Base-by-base conservation (phyloP, 2,329 filamentous ascomycete genomes). In the Macrophomina phaseolina region DNA sequence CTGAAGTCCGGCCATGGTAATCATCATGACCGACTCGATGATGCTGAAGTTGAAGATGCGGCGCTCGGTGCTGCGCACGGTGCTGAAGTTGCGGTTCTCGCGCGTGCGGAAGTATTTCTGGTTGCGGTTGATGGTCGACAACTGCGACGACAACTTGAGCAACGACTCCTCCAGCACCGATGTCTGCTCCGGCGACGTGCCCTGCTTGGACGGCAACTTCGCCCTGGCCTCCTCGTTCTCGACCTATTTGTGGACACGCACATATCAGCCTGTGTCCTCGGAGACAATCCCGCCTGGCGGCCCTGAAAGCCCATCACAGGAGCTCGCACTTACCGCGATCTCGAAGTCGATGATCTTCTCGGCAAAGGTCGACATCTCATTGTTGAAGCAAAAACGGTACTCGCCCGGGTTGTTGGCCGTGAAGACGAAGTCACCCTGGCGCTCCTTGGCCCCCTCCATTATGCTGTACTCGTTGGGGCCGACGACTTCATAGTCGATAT, bases 61-160 rank as follows among this genome's bases (percentile, higher is more conserved):
- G 78, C 88, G 89, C 85, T 99, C 95, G 48, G 95, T 99, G 82
- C 94, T 97, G 79, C 92, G 87, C 74, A 99, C 95, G 9, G 95
- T 99, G 83, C 92, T 96, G 82, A 99, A 98, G 83, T 99, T 99
- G 69, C 95, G 88, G 86, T 99, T 99, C 85, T 99, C 95, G 71
- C 95, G 90, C 2, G 95, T 99, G 70, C 96, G 91, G 89, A 99
- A 99, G 85, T 99, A 99, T 80, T 99, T 99, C 77, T 99, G 95
- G 84, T 97, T 97, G 75, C 95, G 89, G 49, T 92, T 93, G 77
- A 99, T 95, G 69, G 94, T 97, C 14, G 93, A 97, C 61, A 99
- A 84, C 77, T 97, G 93, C 70, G 92, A 90, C 12, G 93, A 97
- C 68, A 99, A 86, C 84, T 97, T 97, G 84, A 95, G 93, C 74